Conservation (phyloP, 2,329 filamentous ascomycete species). For the Pyrenochaeta sp. region DNA sequence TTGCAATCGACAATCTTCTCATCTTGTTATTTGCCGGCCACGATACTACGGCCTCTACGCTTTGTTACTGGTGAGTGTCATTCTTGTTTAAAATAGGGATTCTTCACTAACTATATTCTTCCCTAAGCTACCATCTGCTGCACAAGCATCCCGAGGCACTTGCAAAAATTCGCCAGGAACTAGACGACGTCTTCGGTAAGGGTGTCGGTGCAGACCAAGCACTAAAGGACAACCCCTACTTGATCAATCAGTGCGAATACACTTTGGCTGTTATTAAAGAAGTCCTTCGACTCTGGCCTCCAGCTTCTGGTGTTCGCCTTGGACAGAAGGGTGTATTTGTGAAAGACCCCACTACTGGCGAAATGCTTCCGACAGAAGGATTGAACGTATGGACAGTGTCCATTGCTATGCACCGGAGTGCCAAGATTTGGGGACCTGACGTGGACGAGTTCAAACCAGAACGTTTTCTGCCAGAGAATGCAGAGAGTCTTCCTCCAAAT, state of each 20-base stretch:
- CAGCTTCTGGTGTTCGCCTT: conserved; percentile 39
- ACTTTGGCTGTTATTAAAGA: conserved; percentile 47
- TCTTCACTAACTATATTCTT: neutral
- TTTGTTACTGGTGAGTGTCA: conserved; percentile 31
- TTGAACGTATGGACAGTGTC: conserved; percentile 23
- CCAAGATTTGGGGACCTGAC: conserved; percentile 24
- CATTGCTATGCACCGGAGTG: conserved; percentile 22
- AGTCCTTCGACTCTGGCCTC: conserved; percentile 40
- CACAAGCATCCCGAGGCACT: conserved; percentile 31
- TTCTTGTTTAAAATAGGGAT: neutral
- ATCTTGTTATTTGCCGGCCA: conserved; percentile 44
- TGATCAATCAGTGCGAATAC: conserved; percentile 41
- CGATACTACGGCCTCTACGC: conserved; percentile 43
- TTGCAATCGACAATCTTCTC: conserved; percentile 33
- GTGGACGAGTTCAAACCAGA: conserved; percentile 33
- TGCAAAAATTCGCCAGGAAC: conserved; percentile 32
- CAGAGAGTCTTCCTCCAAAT: conserved; percentile 11
- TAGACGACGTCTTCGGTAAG: conserved; percentile 39
- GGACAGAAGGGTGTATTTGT: conserved; percentile 20
- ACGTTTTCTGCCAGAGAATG: conserved; percentile 26
- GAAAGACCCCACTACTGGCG: conserved; percentile 25
- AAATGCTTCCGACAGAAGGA: conserved; percentile 26
- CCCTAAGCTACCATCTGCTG: conserved; percentile 30
- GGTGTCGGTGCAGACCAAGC: conserved; percentile 15
- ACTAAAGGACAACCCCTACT: conserved; percentile 27